A percentile compares a stretch with the other conserved stretches of the same genome.
These are phyloP conservation scores for Chimonanthus praecox DNA, from an alignment of 164 flowering plant genomes.

Conservation along the genomic window DNA sequence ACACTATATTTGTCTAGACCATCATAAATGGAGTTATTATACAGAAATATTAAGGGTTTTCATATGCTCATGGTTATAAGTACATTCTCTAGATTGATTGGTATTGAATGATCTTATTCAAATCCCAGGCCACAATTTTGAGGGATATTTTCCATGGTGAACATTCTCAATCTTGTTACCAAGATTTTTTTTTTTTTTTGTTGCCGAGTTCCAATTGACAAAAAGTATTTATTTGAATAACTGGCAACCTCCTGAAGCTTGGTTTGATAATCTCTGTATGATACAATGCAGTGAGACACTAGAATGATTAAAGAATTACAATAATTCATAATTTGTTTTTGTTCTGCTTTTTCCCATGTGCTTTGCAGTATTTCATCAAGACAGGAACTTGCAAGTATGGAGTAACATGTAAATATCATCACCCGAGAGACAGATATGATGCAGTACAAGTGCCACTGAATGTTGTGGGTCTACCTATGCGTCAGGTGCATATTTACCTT, in stretches of 20 bases:
- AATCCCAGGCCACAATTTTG: too few species aligned
- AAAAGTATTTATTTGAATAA: background rate
- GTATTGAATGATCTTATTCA: too few species aligned
- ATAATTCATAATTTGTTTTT: background rate
- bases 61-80: background rate
- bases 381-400: conserved; percentile 78
- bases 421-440: conserved; percentile 55
- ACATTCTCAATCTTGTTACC: background rate
- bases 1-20: background rate
- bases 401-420: conserved; percentile 66
- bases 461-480: conserved; percentile 54
- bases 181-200: background rate
- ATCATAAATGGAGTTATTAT: background rate
- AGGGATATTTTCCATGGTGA: background rate
- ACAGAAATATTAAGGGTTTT: background rate
- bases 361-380: conserved; percentile 59
- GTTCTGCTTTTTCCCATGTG: conserved; percentile 9
- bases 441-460: conserved; percentile 53
- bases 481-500: conserved; percentile 36
- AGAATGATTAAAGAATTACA: background rate
- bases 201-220: background rate
- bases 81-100: too few species aligned
- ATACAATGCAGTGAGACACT: background rate
- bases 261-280: background rate
- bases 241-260: background rate